Percentiles rank a stretch among this genome's conserved stretches.
Evolutionary conservation across 1,284 basidiomycete species (phyloP).

Genomic region (Ganoderma leucocontextum): DNA sequence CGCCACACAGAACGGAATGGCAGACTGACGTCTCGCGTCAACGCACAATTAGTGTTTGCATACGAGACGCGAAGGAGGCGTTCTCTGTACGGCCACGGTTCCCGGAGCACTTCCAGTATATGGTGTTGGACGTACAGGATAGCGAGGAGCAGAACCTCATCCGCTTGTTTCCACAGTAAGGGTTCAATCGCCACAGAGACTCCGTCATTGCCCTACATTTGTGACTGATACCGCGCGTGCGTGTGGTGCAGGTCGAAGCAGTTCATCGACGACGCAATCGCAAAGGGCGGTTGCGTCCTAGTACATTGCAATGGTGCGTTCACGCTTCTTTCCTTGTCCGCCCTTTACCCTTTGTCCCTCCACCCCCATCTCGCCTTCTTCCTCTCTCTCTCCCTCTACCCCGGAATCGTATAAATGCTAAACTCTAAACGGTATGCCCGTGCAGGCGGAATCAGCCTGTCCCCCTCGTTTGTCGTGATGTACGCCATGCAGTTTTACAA

Average conservation of each 20-base stretch:
- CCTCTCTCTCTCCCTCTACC: background rate
- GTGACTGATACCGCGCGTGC: background rate
- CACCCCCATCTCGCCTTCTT: background rate
- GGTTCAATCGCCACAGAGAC: constrained; percentile 17
- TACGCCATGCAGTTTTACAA: constrained; percentile 89
- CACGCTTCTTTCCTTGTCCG: background rate
- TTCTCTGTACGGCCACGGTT: constrained; percentile 90
- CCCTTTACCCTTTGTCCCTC: background rate
- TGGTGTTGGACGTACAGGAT: constrained; percentile 89
- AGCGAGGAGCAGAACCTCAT: constrained; percentile 92
- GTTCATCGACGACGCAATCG: constrained; percentile 83
- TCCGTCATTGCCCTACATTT: background rate
- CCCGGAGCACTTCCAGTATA: constrained; percentile 80
- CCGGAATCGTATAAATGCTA: background rate
- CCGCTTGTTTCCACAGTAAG: constrained; percentile 79
- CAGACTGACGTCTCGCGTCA: constrained; percentile 10
- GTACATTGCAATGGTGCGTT: constrained; percentile 90
- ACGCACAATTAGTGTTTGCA: constrained; percentile 70
- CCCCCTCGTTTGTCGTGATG: constrained; percentile 90
- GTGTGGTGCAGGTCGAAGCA: constrained; percentile 64
- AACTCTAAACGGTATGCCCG: background rate
- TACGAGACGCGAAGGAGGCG: constrained; percentile 87
- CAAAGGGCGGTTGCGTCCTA: constrained; percentile 76
- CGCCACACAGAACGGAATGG: constrained; percentile 14
- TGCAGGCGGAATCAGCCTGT: constrained; percentile 87